Conservation (phyloP, 2,329 filamentous ascomycete species). For the Diaporthe ilicicola region DNA sequence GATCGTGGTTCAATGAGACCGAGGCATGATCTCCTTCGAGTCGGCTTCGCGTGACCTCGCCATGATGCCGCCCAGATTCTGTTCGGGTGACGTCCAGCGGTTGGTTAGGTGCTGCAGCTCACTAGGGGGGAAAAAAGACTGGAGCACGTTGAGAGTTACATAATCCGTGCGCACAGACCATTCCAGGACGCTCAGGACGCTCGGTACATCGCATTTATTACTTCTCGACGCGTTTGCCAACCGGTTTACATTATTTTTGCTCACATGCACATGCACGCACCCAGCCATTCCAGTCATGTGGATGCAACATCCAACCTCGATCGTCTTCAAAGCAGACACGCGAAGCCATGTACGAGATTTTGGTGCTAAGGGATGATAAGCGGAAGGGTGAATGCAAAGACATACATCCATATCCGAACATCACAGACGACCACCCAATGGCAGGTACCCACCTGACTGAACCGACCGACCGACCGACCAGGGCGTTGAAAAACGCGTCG, state of each 20-base stretch:
- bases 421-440: background rate
- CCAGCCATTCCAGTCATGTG: background rate
- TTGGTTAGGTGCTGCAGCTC: background rate
- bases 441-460: background rate
- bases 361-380: background rate
- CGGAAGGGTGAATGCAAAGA: background rate
- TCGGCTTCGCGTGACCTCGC: slow-evolving; percentile 5
- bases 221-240: background rate
- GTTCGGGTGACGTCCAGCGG: background rate
- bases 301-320: background rate
- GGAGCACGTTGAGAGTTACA: background rate
- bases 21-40: slow-evolving; percentile 1
- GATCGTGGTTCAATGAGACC: background rate
- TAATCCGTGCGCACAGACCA: background rate
- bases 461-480: background rate
- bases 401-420: background rate
- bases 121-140: background rate
- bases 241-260: too few species aligned
- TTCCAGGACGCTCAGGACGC: too few species aligned
- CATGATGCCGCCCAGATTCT: background rate
- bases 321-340: background rate
- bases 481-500: background rate
- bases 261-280: background rate
- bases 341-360: background rate
- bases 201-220: too few species aligned